A percentile compares a stretch with the other conserved stretches of the same genome.
Conservation (phyloP, 2,329 filamentous ascomycete species). For the Fusarium sp. region DNA sequence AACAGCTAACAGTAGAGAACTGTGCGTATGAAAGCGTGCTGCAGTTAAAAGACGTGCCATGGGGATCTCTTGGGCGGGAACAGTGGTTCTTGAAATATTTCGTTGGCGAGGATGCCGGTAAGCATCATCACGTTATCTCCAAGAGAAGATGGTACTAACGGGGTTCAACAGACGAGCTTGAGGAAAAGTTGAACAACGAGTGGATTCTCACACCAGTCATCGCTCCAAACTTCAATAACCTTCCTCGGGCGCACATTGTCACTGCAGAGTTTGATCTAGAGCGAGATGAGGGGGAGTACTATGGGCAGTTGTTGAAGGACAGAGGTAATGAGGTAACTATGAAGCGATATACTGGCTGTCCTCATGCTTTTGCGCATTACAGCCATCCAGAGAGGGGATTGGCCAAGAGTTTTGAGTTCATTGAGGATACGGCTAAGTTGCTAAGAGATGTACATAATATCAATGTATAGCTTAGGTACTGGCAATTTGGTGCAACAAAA, state of each 20-base stretch:
- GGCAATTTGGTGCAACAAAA: too few species aligned
- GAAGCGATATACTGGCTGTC: not conserved
- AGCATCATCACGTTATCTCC: accelerated
- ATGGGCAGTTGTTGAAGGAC: not conserved
- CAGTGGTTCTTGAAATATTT: constrained; percentile 8
- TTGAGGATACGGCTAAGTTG: not conserved
- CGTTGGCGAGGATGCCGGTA: not conserved
- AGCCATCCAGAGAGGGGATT: not conserved
- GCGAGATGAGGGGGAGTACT: constrained; percentile 1
- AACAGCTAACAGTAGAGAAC: not conserved
- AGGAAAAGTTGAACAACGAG: not conserved
- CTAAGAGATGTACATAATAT: not conserved
- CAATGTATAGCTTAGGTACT: not conserved
- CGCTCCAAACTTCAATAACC: not conserved
- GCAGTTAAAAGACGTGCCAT: not conserved
- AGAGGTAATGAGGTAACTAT: accelerated
- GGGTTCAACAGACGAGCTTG: not conserved
- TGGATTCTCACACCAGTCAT: constrained; percentile 4
- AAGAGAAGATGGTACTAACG: not conserved
- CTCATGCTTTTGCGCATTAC: constrained; percentile 5
- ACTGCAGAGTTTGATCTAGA: not conserved
- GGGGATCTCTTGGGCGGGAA: not conserved
- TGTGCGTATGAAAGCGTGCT: not conserved
- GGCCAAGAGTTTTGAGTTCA: not conserved
- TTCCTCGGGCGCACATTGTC: not conserved